Percentiles rank a stretch among this genome's conserved stretches.
These are phyloP conservation scores for Sporothrix brasiliensis DNA, from an alignment of 2,329 filamentous ascomycete species.

Conservation along the genomic window DNA sequence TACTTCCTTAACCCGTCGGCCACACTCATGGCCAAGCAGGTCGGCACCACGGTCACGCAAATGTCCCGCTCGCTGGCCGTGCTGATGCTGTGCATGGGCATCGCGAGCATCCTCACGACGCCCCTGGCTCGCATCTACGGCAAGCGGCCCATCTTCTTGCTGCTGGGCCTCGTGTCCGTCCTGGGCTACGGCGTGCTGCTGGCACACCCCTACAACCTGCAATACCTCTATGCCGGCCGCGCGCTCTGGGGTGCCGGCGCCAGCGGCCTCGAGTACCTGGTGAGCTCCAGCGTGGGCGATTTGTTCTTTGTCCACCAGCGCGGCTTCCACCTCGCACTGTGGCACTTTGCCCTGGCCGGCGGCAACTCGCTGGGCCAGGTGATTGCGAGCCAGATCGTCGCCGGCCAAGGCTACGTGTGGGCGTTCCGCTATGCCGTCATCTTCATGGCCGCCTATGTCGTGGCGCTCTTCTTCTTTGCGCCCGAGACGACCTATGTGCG, in stretches of 20 bases:
- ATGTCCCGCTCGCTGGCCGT: constrained; percentile 43
- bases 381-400: constrained; percentile 23
- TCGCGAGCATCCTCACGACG: constrained; percentile 58
- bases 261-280: constrained; percentile 44
- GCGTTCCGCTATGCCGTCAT: constrained; percentile 19
- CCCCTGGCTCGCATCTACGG: constrained; percentile 41
- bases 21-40: constrained; percentile 40
- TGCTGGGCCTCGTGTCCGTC: constrained; percentile 39
- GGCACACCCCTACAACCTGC: constrained; percentile 29
- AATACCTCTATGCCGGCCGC: constrained; percentile 36
- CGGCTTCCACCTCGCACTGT: constrained; percentile 40
- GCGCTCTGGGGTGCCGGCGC: constrained; percentile 39
- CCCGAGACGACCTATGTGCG: constrained; percentile 48
- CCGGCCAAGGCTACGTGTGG: constrained; percentile 18
- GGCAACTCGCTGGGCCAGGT: constrained; percentile 29
- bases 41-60: constrained; percentile 42
- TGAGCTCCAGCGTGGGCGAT: constrained; percentile 56
- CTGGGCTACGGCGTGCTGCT: constrained; percentile 38
- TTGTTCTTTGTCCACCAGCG: constrained; percentile 61
- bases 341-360: constrained; percentile 35
- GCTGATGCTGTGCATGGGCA: constrained; percentile 66
- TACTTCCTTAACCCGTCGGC: constrained; percentile 44
- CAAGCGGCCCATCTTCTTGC: constrained; percentile 41
- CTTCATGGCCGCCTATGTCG: constrained; percentile 38
- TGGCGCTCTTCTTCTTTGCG: constrained; percentile 47